Evolutionary conservation across 2,329 filamentous ascomycete genomes (phyloP).

Genomic region (Lasiodiplodia sp.): DNA sequence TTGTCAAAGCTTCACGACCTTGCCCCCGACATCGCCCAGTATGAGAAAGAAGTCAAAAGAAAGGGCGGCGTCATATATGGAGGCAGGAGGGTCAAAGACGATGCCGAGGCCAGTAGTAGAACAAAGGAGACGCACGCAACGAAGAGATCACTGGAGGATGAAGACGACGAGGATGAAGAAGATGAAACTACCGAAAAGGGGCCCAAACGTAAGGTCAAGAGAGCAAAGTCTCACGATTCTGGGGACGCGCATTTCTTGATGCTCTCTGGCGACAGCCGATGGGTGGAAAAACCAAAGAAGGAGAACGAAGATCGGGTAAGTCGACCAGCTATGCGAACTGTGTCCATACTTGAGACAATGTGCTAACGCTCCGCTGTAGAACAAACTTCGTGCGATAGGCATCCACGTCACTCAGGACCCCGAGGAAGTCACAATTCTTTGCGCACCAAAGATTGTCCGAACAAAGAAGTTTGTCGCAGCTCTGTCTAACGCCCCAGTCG

Average conservation of each 20-base stretch:
- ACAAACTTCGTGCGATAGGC: slow-evolving; percentile 81
- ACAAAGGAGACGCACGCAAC: slow-evolving; percentile 49
- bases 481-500: slow-evolving; percentile 78
- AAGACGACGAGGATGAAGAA: slow-evolving; percentile 40
- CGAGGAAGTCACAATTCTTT: slow-evolving; percentile 81
- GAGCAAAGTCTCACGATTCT: slow-evolving; percentile 57
- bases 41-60: slow-evolving; percentile 92
- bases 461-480: slow-evolving; percentile 94
- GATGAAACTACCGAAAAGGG: slow-evolving; percentile 55
- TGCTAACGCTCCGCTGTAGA: slow-evolving; percentile 55
- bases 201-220: slow-evolving; percentile 69
- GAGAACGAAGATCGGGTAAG: slow-evolving; percentile 84
- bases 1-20: slow-evolving; percentile 77
- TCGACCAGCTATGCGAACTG: background rate
- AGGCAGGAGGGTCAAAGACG: slow-evolving; percentile 48
- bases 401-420: slow-evolving; percentile 81
- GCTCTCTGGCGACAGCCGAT: slow-evolving; percentile 83
- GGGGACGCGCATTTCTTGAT: slow-evolving; percentile 77
- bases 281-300: slow-evolving; percentile 75
- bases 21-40: slow-evolving; percentile 85
- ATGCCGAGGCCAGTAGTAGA: slow-evolving; percentile 45
- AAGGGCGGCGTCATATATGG: slow-evolving; percentile 70
- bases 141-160: slow-evolving; percentile 55
- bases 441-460: slow-evolving; percentile 83
- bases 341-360: background rate